Conservation (phyloP, 1,284 basidiomycete genomes). For the Rhodotorula mucilaginosa region DNA sequence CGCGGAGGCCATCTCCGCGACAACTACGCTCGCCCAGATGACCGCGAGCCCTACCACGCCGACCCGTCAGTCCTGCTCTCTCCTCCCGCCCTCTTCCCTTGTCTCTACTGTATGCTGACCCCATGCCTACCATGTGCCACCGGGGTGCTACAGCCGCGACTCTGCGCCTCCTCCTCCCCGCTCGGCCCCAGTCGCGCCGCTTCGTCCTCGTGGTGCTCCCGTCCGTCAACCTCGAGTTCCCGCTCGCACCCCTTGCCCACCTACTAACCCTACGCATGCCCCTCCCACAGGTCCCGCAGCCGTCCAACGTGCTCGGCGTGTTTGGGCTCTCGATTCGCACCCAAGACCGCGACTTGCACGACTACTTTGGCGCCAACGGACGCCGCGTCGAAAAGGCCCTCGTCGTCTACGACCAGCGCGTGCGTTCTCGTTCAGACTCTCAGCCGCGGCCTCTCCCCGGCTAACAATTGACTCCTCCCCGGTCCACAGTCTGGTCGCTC, state of each 20-base stretch:
- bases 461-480: constrained; percentile 28
- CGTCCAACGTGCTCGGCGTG: constrained; percentile 86
- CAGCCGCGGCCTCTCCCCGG: too few relatives aligned
- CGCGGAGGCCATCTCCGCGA: too few relatives aligned
- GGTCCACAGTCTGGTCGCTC: constrained; percentile 71
- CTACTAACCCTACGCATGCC: constrained; percentile 9
- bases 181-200: constrained; percentile 11
- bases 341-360: constrained; percentile 86
- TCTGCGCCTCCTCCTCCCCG: neutral
- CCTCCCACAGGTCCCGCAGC: constrained; percentile 56
- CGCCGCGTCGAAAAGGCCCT: constrained; percentile 92
- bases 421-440: constrained; percentile 53
- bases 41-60: neutral
- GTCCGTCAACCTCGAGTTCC: constrained; percentile 15
- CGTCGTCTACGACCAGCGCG: constrained; percentile 97
- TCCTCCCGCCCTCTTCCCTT: neutral
- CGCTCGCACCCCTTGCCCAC: constrained; percentile 8
- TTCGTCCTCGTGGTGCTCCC: constrained; percentile 28
- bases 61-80: neutral
- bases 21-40: too few relatives aligned
- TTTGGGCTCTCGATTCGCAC: constrained; percentile 96
- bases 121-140: too few relatives aligned
- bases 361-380: constrained; percentile 77
- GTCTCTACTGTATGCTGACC: neutral
- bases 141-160: neutral